A percentile compares a stretch with the other conserved stretches of the same genome.
phyloP scores from a whole-genome alignment of 768 basidiomycete species.

The Leccinum fibrillosum region DNA sequence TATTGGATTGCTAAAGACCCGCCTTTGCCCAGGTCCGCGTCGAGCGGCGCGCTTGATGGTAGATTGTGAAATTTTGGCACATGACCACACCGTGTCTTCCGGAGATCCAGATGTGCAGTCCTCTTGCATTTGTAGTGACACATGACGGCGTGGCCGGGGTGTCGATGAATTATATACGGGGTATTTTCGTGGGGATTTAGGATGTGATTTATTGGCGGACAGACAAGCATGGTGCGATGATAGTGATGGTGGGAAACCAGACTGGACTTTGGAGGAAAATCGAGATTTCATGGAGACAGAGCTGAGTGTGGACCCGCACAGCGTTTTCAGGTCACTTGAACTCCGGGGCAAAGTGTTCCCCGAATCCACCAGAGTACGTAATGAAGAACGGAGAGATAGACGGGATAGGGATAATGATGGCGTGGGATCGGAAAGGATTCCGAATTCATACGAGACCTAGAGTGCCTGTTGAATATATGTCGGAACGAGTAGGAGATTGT shows the following conservation, averaged over 20 bases:
- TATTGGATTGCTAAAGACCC: constrained; percentile 23
- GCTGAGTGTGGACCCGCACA: constrained; percentile 17
- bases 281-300: constrained; percentile 21
- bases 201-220: constrained; percentile 6
- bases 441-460: constrained; percentile 24
- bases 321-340: constrained; percentile 17
- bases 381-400: constrained; percentile 20
- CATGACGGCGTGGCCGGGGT: constrained; percentile 10
- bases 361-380: constrained; percentile 24
- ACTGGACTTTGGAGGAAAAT: constrained; percentile 9
- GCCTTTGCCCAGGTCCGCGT: constrained; percentile 16
- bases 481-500: background rate
- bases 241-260: constrained; percentile 1
- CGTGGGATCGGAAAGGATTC: constrained; percentile 8
- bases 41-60: constrained; percentile 25
- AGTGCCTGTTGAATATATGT: background rate
- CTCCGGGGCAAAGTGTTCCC: constrained; percentile 1
- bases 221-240: constrained; percentile 1
- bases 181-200: constrained; percentile 4
- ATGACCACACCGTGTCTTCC: constrained; percentile 25
- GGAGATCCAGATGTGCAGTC: constrained; percentile 1
- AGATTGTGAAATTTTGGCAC: constrained; percentile 31
- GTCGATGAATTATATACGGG: constrained; percentile 6
- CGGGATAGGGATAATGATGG: constrained; percentile 6
- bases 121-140: constrained; percentile 7